phyloP scores from a whole-genome alignment of 1,284 basidiomycete species.

The Phellopilus nigrolimitatus region DNA sequence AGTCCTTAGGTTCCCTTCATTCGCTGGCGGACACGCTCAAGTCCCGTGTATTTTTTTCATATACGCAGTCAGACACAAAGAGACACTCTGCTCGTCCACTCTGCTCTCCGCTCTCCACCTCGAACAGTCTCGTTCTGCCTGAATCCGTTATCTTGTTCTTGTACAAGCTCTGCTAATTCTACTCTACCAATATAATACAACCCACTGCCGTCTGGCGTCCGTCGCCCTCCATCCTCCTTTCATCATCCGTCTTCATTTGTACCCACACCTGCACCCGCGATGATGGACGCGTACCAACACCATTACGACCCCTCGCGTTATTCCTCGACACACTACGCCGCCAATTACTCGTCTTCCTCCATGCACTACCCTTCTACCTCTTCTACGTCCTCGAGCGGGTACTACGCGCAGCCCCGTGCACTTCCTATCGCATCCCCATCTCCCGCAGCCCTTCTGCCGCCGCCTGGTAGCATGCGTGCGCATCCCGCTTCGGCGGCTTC shows the following conservation, averaged over 20 bases:
- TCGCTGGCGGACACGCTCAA: neutral
- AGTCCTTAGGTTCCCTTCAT: neutral
- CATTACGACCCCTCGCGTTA: slow-evolving; percentile 11
- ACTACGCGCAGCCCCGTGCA: slow-evolving; percentile 1
- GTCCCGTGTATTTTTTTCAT: neutral
- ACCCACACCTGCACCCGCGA: neutral
- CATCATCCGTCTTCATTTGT: neutral
- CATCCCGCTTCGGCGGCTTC: neutral
- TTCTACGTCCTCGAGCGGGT: neutral
- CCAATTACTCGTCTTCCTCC: neutral
- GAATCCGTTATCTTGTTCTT: neutral
- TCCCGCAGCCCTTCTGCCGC: neutral
- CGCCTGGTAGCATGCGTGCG: neutral
- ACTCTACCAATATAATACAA: neutral
- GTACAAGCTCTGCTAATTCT: neutral
- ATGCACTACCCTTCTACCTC: neutral
- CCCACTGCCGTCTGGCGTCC: neutral
- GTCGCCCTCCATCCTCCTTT: neutral
- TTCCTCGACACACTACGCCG: slow-evolving; percentile 1
- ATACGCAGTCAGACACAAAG: no score
- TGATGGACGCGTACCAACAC: slow-evolving; percentile 20
- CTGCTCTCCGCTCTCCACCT: no score
- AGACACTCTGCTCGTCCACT: neutral
- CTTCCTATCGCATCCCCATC: neutral
- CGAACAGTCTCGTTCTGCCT: neutral